These are phyloP conservation scores for Vitis hybrid DNA, from an alignment of 177 flowering plant species.

Conservation along the genomic window DNA sequence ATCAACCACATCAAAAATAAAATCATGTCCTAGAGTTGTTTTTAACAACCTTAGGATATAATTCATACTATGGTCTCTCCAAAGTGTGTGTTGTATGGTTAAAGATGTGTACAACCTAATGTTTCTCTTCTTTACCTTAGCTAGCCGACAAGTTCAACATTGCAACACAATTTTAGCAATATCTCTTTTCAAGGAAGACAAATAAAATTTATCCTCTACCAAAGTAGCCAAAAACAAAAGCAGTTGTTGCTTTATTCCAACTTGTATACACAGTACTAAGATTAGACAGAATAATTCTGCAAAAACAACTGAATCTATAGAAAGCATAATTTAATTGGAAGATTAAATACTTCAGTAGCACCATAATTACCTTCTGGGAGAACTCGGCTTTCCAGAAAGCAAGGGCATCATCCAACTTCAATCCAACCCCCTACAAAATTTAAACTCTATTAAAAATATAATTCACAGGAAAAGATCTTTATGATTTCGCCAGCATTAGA, in stretches of 20 bases:
- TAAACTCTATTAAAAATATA: not conserved
- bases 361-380: conserved; percentile 61
- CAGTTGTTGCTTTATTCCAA: not conserved
- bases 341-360: conserved; percentile 3
- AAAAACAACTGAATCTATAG: not conserved
- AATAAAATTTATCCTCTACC: too few species aligned
- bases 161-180: too few species aligned
- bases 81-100: too few species aligned
- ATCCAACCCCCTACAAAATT: conserved; percentile 73
- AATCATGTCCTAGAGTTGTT: too few species aligned
- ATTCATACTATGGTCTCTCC: too few species aligned
- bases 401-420: conserved; percentile 94
- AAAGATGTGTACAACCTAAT: too few species aligned
- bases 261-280: not conserved
- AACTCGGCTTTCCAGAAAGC: conserved; percentile 96
- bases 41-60: too few species aligned
- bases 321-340: not conserved
- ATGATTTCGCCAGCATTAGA: not conserved
- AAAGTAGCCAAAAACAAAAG: not conserved
- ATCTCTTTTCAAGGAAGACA: too few species aligned
- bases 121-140: too few species aligned
- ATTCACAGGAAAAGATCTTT: not conserved
- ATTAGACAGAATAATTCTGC: not conserved
- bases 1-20: too few species aligned
- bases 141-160: too few species aligned